phyloP scores from a whole-genome alignment of 2,329 filamentous ascomycete genomes.

The Ophioceras dolichostomum region DNA sequence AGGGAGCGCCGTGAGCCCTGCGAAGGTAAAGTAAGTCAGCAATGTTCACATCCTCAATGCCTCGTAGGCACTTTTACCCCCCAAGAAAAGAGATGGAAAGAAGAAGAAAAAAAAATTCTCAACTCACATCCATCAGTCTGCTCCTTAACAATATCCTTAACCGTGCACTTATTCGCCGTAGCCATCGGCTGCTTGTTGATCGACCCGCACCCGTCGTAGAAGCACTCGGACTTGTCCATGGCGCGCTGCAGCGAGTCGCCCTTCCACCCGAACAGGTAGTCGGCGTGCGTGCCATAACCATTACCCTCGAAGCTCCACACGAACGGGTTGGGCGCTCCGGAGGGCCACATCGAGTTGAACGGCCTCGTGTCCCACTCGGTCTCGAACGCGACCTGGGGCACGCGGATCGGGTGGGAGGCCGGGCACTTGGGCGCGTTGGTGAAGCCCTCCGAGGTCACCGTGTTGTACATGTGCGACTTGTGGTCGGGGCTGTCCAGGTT shows the following conservation, averaged over 20 bases:
- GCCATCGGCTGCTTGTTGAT: constrained; percentile 19
- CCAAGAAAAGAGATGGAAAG: no score
- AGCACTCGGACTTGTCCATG: constrained; percentile 25
- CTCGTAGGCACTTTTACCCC: no score
- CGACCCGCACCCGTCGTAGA: constrained; percentile 21
- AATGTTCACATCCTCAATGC: background rate
- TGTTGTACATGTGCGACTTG: constrained; percentile 20
- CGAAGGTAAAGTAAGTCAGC: background rate
- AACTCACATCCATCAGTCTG: constrained; percentile 18
- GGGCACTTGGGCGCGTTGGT: constrained; percentile 10
- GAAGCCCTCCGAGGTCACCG: constrained; percentile 10
- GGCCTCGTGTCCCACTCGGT: constrained; percentile 19
- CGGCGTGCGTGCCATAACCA: constrained; percentile 18
- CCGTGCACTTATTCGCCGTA: constrained; percentile 16
- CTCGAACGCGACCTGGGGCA: constrained; percentile 9
- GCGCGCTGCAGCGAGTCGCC: constrained; percentile 17
- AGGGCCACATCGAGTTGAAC: constrained; percentile 16
- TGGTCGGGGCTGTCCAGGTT: constrained; percentile 42
- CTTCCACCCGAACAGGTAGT: constrained; percentile 21
- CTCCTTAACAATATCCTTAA: constrained; percentile 16
- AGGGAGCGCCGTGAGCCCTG: background rate
- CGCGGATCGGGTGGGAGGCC: constrained; percentile 7
- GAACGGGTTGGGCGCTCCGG: constrained; percentile 13
- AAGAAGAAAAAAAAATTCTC: background rate
- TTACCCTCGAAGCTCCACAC: constrained; percentile 15